phyloP scores from a whole-genome alignment of 1,284 basidiomycete genomes.

The Sporisorium exsertum region DNA sequence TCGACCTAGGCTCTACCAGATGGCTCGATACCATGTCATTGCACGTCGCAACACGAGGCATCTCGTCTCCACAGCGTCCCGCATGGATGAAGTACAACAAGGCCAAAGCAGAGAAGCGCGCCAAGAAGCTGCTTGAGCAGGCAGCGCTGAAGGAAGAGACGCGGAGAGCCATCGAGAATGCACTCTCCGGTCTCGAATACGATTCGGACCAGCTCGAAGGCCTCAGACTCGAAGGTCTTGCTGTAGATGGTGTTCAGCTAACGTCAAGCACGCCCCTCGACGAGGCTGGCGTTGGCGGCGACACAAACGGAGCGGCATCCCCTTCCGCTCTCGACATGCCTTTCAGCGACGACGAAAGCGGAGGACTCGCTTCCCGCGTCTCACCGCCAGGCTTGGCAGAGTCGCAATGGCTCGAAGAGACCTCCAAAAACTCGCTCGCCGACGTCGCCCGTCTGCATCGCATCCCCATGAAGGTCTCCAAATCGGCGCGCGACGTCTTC shows the following conservation, averaged over 20 bases:
- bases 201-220: slow-evolving; percentile 51
- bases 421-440: slow-evolving; percentile 88
- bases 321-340: slow-evolving; percentile 41
- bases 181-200: slow-evolving; percentile 49
- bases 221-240: slow-evolving; percentile 50
- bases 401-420: slow-evolving; percentile 85
- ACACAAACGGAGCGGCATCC: slow-evolving; percentile 8
- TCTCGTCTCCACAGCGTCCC: slow-evolving; percentile 92
- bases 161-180: slow-evolving; percentile 49
- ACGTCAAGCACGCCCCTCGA: slow-evolving; percentile 4
- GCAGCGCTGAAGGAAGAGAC: slow-evolving; percentile 68
- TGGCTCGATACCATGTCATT: slow-evolving; percentile 96
- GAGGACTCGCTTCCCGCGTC: slow-evolving; percentile 35
- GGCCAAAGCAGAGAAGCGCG: slow-evolving; percentile 71
- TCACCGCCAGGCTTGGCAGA: slow-evolving; percentile 13
- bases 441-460: slow-evolving; percentile 94
- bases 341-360: slow-evolving; percentile 43
- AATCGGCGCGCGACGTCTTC: slow-evolving; percentile 83
- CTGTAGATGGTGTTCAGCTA: slow-evolving; percentile 16
- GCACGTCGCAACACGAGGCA: slow-evolving; percentile 92
- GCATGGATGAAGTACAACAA: slow-evolving; percentile 89
- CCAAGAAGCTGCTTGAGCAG: slow-evolving; percentile 71
- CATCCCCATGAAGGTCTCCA: slow-evolving; percentile 79
- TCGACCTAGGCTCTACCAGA: slow-evolving; percentile 79
- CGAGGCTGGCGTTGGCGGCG: slow-evolving; percentile 2